Base-by-base conservation (phyloP, 2,329 filamentous ascomycete species). In the Microdochium nivale region DNA sequence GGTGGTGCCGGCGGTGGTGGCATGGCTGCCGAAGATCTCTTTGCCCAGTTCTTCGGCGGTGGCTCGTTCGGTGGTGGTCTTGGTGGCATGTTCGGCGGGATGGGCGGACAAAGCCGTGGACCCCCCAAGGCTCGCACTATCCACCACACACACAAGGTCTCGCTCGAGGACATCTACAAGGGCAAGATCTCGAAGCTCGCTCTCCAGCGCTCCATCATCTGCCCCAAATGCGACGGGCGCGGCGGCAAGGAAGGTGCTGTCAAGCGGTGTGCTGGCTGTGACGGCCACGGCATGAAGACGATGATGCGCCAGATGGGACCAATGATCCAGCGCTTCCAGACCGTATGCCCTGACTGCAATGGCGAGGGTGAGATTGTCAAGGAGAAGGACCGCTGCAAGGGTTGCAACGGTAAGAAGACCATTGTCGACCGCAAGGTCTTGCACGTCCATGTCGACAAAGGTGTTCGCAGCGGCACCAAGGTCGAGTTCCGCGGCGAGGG, bases 221-320 rank as follows among this genome's bases (percentile, higher is more conserved):
- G 94, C 78, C 78, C 89, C 59, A 91, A 91, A 74, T 99, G 94
- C 70, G 87, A 94, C 54, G 94, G 94, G 57, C 84, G 90, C 54
- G 94, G 94, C 65, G 94, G 94, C 59, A 99, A 99, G 78, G 92
- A 97, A 59, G 94, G 94, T 58, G 89, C 94, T n/a, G 92, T 97
- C 58, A 92, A 91, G 76, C 88, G 87, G 64, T 99, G 94, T 73
- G 67, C 82, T 40, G 88, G 90, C 65, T 99, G 94, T 70, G 90
- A 95, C 64, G 94, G 94, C 59, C 83, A 87, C 58, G 94, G 94
- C 72, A 96, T 96, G 88, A 97, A 97, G 87, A 96, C 89, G 40
- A 97, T 99, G 92, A 96, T 99, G 94, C 88, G 95, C 68, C 94
- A 99, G 75, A 97, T 99, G 91, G 94, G 94, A 49, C 94, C 94